Evolutionary conservation across 139 green algal genomes (phyloP), one percentile per base, ranked within the genome.

Genomic region (Picochlorum sp.): DNA sequence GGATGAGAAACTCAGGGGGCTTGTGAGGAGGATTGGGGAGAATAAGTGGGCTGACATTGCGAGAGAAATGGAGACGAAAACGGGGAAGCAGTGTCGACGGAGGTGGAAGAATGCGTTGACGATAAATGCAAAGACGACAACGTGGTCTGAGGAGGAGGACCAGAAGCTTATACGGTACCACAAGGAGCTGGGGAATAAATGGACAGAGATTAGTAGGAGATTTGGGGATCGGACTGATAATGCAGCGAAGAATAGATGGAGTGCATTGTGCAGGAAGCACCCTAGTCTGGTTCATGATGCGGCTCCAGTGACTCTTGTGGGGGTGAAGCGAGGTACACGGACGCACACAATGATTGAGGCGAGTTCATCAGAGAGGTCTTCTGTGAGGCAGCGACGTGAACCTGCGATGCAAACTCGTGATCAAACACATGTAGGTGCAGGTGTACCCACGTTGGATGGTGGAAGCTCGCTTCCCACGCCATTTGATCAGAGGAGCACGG

Each of bases 41-140:
- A 87, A 87, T 56, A 78, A 76, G 23, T 87, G 81, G 77, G 32
- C 74, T 21, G 49, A 71, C 28, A 85, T 87, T 57, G 68, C 81
- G 3, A 47, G 13, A 15, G 60, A 72, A 7, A 70, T 85, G 24
- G 21, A 37, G 10, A 76, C 54, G 7, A 88, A 87, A 65, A 65
- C 57, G 13, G 65, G 51, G 58, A 88, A 88, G 69, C 74, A 80
- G 60, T 85, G 79, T 49, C 68, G 76, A 16, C 68, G 83, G 14
- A 72, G 84, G 4, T 91, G 85, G 85, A 80, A 86, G 61, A 89
- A 88, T 54, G 71, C 58, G 49, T 54, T 92, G 14, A 82, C 74
- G 50, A 80, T 81, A 14, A 62, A 67, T 34, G 34, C 64, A 34
- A 77, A 72, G 38, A 63, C 64, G 9, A 58, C 45, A 34, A 62